Evolutionary conservation across 2,329 filamentous ascomycete species (phyloP), one percentile per base, ranked within the genome.

Genomic region (Aureobasidium sp.): DNA sequence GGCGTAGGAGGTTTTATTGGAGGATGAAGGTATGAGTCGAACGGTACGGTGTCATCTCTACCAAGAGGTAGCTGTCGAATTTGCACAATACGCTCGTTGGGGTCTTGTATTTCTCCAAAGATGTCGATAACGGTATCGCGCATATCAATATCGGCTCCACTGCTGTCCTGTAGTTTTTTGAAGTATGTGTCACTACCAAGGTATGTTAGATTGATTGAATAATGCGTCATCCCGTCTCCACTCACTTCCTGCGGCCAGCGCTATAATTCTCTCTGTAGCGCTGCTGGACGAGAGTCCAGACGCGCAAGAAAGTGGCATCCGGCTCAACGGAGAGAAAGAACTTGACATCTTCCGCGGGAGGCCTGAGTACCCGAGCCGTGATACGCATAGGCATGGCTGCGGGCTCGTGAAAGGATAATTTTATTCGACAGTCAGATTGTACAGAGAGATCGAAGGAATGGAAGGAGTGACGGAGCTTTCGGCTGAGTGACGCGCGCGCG

Each of bases 141-240:
- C 34, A 74, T 48, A 64, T 73, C 72, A 24, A 75, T 68, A 59
- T 75, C 73, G 67, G 70, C 73, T 55, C 71, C 71, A 64, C 70
- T 70, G 37, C 65, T 69, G 63, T 73, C 72, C 59, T 73, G 72
- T 9, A 75, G 66, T 62, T 73, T 73, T 63, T 72, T 72, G 68
- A 75, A 72, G 43, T 66, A 67, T 64, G 72, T 75, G 37, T 64
- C 62, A 17, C 69, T 73, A 55, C 1, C n/a, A 51, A 69, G 65
- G 52, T 52, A 9, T 68, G 67, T 64, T 69, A 65, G n/a, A 7
- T n/a, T 12, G 24, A 2, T 24, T 5, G 2, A 12, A 29, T 9
- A 13, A 32, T 15, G 37, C 10, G 3, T 2, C 47, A 27, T 39
- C 2, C 1, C 10, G 1, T n/a, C 5, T 12, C 9, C 0, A 55